Conservation (phyloP, 495 filamentous ascomycete genomes). For the Aspergillus cristatus region DNA sequence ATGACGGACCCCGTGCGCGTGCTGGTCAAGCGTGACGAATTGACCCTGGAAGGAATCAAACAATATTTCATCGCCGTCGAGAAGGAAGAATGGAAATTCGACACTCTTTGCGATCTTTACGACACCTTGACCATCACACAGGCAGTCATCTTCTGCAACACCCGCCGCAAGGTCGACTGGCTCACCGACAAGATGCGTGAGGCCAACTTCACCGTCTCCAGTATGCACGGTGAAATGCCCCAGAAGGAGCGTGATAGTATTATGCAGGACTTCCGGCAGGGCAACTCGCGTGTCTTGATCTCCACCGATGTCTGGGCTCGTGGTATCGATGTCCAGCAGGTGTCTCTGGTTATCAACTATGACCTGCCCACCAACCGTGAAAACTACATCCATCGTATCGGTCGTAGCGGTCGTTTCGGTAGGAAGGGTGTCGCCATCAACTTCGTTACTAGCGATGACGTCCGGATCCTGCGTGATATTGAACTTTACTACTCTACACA, state of each 20-base stretch:
- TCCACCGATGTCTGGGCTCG: slow-evolving; percentile 95
- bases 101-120: slow-evolving; percentile 98
- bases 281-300: slow-evolving; percentile 94
- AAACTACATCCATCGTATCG: slow-evolving; percentile 99
- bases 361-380: slow-evolving; percentile 97
- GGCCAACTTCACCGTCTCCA: slow-evolving; percentile 94
- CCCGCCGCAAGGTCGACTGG: slow-evolving; percentile 98
- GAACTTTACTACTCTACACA: slow-evolving; percentile 96
- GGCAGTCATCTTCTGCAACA: slow-evolving; percentile 99
- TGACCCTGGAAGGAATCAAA: slow-evolving; percentile 96
- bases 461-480: slow-evolving; percentile 94
- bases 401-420: slow-evolving; percentile 90
- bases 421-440: slow-evolving; percentile 99
- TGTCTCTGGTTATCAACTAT: slow-evolving; percentile 99
- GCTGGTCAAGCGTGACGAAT: slow-evolving; percentile 98
- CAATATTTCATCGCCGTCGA: slow-evolving; percentile 99
- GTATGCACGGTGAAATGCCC: slow-evolving; percentile 99
- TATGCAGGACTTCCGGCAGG: slow-evolving; percentile 98
- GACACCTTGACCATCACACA: slow-evolving; percentile 98
- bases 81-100: slow-evolving; percentile 99
- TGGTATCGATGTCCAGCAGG: slow-evolving; percentile 98
- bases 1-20: slow-evolving; percentile 99
- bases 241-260: slow-evolving; percentile 96
- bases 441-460: slow-evolving; percentile 96
- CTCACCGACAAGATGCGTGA: slow-evolving; percentile 97